These are phyloP conservation scores for Stemphylium vesicarium DNA, from an alignment of 2,329 filamentous ascomycete species.

Conservation along the genomic window DNA sequence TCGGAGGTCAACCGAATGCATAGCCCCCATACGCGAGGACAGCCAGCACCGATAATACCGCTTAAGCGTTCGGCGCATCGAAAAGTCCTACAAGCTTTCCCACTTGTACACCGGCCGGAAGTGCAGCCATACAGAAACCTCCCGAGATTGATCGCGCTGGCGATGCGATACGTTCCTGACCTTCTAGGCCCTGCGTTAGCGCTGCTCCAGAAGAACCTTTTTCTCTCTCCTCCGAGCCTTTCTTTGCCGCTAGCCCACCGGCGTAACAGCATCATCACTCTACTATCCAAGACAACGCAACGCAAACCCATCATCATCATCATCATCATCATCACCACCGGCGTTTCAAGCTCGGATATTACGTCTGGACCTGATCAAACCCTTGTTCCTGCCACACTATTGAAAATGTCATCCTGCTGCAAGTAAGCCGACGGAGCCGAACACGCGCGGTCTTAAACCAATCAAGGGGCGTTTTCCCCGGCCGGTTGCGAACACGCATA, in stretches of 20 bases:
- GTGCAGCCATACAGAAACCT: conserved; percentile 3
- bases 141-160: conserved; percentile 5
- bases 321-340: neutral
- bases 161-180: neutral
- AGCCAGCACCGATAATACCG: conserved; percentile 1
- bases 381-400: too few species aligned
- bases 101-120: neutral
- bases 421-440: too few species aligned
- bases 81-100: neutral
- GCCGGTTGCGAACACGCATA: neutral
- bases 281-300: neutral
- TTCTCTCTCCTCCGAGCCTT: neutral
- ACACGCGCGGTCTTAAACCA: too few species aligned
- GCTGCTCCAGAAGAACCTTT: conserved; percentile 5
- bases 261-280: neutral
- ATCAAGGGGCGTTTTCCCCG: too few species aligned
- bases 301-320: neutral
- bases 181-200: conserved; percentile 4
- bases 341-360: neutral
- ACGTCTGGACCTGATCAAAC: too few species aligned
- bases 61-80: conserved; percentile 1
- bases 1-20: neutral
- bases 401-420: too few species aligned
- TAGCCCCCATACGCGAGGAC: neutral
- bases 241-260: neutral